phyloP scores from a whole-genome alignment of 1,284 basidiomycete genomes.

The Ceratobasidium sp. region DNA sequence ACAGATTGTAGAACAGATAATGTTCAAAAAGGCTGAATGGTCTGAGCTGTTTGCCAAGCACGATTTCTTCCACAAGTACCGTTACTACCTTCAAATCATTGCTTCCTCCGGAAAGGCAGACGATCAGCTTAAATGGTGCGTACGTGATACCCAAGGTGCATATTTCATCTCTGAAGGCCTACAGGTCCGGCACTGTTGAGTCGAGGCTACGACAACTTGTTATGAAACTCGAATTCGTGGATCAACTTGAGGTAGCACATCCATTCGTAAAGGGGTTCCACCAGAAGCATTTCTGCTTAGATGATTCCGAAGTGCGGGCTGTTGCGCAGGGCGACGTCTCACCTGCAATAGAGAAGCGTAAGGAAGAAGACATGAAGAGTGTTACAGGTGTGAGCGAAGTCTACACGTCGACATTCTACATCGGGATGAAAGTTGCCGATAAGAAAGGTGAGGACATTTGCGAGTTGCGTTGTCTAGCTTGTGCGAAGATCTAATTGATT shows the following conservation, averaged over 20 bases:
- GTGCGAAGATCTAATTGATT: background rate
- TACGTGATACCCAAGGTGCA: constrained; percentile 45
- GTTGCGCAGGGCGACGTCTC: constrained; percentile 92
- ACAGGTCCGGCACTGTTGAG: constrained; percentile 95
- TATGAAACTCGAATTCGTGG: constrained; percentile 97
- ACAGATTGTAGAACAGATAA: constrained; percentile 93
- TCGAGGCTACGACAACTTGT: constrained; percentile 95
- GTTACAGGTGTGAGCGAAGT: constrained; percentile 84
- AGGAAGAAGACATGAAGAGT: constrained; percentile 83
- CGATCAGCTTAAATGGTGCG: constrained; percentile 94
- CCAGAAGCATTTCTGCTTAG: constrained; percentile 85
- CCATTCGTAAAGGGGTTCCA: constrained; percentile 97
- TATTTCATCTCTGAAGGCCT: constrained; percentile 4
- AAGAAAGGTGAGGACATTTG: constrained; percentile 77
- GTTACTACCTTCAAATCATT: constrained; percentile 98
- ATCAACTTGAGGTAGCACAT: constrained; percentile 91
- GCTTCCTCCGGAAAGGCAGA: constrained; percentile 89
- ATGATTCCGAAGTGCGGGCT: constrained; percentile 88
- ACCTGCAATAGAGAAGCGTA: constrained; percentile 77
- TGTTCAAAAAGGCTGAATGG: constrained; percentile 89
- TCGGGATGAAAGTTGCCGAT: constrained; percentile 93
- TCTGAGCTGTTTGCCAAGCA: constrained; percentile 92
- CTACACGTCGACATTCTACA: constrained; percentile 95
- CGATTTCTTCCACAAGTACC: constrained; percentile 98
- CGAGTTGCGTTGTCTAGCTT: constrained; percentile 44